Evolutionary conservation across 2,329 filamentous ascomycete species (phyloP), one percentile per base, ranked within the genome.

Genomic region (Talaromyces funiculosus): DNA sequence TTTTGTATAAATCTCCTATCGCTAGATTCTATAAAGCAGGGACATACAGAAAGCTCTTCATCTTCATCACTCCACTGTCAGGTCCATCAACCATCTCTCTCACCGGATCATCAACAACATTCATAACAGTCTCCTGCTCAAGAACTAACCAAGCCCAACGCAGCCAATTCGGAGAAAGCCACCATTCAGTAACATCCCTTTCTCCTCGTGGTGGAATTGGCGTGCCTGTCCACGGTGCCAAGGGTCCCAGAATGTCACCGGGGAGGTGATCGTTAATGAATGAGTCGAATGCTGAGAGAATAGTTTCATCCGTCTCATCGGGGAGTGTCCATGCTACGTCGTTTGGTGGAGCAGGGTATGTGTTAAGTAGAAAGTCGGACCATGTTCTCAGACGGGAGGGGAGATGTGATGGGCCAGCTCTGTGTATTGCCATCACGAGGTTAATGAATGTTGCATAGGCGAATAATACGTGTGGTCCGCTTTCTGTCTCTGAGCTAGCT

Each of bases 71-170:
- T 12, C 4, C 24, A 1, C 38, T 7, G 18, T 31, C 31, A 16
- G 14, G 24, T 43, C 37, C 59, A 16, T 45, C 33, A 38, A 60
- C 62, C 18, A 76, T 62, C 54, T 75, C 63, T 16, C 64, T 60
- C 38, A 77, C 61, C 26, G 75, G 73, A 57, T 75, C 68, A 53
- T 71, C 69, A 0, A 72, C 69, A 26, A 72, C 66, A 57, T 72
- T 68, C 43, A 77, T 67, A 33, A 77, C 69, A 54, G 66, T 68
- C 61, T 79, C 76, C 42, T 77, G 72, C 54, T 77, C 71, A 42
- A 69, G 69, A 45, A 77, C 69, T 61, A 73, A 72, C 72, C 75
- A 78, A 24, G 74, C 73, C 77, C 77, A 79, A 49, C 75, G 73
- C 51, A 79, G 18, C 71, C 72, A 73, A 20, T 73, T 70, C 6